These are phyloP conservation scores for Phylloporus arenicola DNA, from an alignment of 768 basidiomycete species.

Conservation along the genomic window DNA sequence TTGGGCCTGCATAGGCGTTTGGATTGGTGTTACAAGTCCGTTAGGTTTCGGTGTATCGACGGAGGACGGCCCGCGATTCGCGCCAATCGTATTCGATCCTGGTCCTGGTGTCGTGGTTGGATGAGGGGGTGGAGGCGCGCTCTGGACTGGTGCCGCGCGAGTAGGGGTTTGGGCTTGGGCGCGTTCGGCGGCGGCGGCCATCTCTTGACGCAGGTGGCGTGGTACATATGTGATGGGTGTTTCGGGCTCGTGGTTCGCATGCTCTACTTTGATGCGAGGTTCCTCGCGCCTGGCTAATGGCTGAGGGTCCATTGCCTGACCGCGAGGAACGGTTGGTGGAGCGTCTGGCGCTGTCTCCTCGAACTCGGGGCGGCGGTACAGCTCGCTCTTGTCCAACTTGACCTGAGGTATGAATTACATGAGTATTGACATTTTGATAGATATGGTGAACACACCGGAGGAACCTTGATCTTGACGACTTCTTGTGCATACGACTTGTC, in stretches of 20 bases:
- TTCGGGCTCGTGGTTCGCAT: constrained; percentile 3
- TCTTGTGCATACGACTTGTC: constrained; percentile 87
- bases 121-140: not conserved
- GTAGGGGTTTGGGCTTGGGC: constrained; percentile 1
- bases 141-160: not conserved
- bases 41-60: constrained; percentile 1
- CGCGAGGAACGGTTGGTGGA: not conserved
- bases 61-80: not conserved
- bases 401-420: constrained; percentile 33
- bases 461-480: constrained; percentile 81
- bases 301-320: not conserved
- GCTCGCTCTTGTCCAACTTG: constrained; percentile 61
- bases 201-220: constrained; percentile 34
- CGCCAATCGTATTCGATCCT: not conserved
- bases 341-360: constrained; percentile 39
- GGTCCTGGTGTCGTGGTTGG: not conserved
- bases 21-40: constrained; percentile 32
- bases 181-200: constrained; percentile 9
- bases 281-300: not conserved
- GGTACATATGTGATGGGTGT: constrained; percentile 34
- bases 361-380: constrained; percentile 70
- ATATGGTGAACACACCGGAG: constrained; percentile 50
- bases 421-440: not conserved
- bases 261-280: constrained; percentile 18
- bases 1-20: constrained; percentile 30